Base-by-base conservation (phyloP, 148 eudicot species). In the Simmondsia chinensis region DNA sequence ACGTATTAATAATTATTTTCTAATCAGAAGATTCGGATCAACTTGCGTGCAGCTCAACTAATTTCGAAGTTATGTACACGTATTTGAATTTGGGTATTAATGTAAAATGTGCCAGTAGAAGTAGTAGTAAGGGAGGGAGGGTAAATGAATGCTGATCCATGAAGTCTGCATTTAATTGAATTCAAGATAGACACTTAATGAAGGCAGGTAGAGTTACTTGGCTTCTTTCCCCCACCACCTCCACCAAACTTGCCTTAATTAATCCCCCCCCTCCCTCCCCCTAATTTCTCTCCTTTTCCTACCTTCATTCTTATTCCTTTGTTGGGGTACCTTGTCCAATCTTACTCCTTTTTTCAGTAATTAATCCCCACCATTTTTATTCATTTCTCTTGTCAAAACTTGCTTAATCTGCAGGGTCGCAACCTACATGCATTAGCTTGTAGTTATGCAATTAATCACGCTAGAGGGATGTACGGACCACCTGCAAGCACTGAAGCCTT, bases 121-220 rank as follows among this genome's bases (percentile, higher is more conserved):
- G 19, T 27, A 28, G 4, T 13, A 29, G 25, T 19, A 16, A 9
- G 24, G 62, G 57, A 69, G 69, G 73, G 68, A 68, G 70, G 76
- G 73, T 52, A 63, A 47, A 65, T 73, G 30, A 77, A 73, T 73
- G 83, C 76, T 40, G 52, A 56, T 66, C 76, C 79, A 73, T 77
- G 52, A 73, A 77, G 59, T 73, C 63, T 68, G 72, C 79, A 77
- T 73, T 77, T 60, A 77, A 69, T 36, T 63, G 74, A 63, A 70
- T 66, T 77, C 60, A 73, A 58, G 59, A 73, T 34, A 63, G 43
- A 44, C 48, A 51, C 9, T 59, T 66, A 70, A 73, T 73, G 74
- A 64, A 68, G 71, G 84, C 79, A 70, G 79, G 69, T 70, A 46
- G 54, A 6, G 35, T 52, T 17, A 53, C 56, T 69, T 16, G 1